Base-by-base conservation (phyloP, 371 early-diverging fungal species). In the Mortierella sp. region DNA sequence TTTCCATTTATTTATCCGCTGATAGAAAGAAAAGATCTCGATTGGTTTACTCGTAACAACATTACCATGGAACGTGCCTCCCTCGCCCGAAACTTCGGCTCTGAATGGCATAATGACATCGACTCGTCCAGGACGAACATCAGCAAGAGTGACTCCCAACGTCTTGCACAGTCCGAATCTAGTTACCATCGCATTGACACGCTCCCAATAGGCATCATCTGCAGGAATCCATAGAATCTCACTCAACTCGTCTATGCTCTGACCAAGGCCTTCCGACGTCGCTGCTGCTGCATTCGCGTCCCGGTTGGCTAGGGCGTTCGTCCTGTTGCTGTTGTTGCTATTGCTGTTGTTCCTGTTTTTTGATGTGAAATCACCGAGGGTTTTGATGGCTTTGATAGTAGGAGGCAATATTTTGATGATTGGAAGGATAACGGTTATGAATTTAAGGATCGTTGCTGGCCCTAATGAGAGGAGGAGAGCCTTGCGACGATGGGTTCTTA, bases 191-290 rank as follows among this genome's bases (percentile, higher is more conserved):
- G 72, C 76, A 65, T 81, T 63, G 19, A 81, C 81, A 15, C 81
- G 65, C 33, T 81, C 81, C 81, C 81, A 81, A 38, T 81, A 81
- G 38, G 65, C 57, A 21, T 81, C 76, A 43, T 75, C 76, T 2
- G 76, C 75, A 3, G 81, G 81, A 3, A 76, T 81, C 81, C 81
- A 81, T 33, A 75, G 43, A 38, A 75, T 81, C 57, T 81, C 81
- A 21, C 40, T 62, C 47, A 81, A 21, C 33, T 75, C 81, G 32
- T 81, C 81, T 76, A 81, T 81, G 36, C 69, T 71, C 72, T 69
- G 50, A 19, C 72, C 69, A 6, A 81, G 36, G 3, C 81, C 76
- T 10, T 81, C 76, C 1, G 71, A 2, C 36, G 64, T 69, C 22
- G 65, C 64, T 33, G 70, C 67, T 0, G 70, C 67, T 21, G 67